Conservation (phyloP, 2,329 filamentous ascomycete genomes). For the Penicillium sp. region DNA sequence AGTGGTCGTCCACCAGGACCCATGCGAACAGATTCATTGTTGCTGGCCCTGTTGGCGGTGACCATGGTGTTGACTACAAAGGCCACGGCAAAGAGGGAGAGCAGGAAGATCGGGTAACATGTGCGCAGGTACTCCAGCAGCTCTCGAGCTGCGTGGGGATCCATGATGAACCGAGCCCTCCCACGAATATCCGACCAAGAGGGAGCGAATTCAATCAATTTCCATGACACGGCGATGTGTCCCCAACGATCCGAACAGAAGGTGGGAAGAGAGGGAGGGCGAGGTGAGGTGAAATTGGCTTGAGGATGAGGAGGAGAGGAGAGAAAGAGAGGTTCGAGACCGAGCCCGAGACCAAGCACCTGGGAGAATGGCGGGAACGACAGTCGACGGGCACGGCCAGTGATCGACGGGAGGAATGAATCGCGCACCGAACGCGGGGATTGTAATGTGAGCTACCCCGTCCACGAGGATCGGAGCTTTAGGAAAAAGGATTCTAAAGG, state of each 20-base stretch:
- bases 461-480: conserved; percentile 20
- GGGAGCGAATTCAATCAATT: conserved; percentile 26
- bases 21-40: conserved; percentile 54
- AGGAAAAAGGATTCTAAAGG: neutral
- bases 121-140: conserved; percentile 55
- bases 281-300: neutral
- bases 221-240: conserved; percentile 34
- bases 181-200: conserved; percentile 22
- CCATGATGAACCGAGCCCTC: conserved; percentile 32
- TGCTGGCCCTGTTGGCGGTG: conserved; percentile 51
- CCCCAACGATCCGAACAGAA: conserved; percentile 12
- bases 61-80: conserved; percentile 64
- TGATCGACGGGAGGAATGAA: conserved; percentile 16
- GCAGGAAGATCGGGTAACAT: conserved; percentile 64
- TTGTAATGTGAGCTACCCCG: neutral
- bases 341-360: neutral
- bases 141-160: conserved; percentile 42
- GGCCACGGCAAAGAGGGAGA: conserved; percentile 63
- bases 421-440: conserved; percentile 19
- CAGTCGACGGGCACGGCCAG: conserved; percentile 5
- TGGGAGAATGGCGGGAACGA: conserved; percentile 5
- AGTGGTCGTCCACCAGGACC: conserved; percentile 91
- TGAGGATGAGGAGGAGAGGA: conserved; percentile 8
- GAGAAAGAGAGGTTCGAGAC: neutral
- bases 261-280: conserved; percentile 10